These are phyloP conservation scores for Colletotrichum sp. DNA, from an alignment of 2,329 filamentous ascomycete species.

Conservation along the genomic window DNA sequence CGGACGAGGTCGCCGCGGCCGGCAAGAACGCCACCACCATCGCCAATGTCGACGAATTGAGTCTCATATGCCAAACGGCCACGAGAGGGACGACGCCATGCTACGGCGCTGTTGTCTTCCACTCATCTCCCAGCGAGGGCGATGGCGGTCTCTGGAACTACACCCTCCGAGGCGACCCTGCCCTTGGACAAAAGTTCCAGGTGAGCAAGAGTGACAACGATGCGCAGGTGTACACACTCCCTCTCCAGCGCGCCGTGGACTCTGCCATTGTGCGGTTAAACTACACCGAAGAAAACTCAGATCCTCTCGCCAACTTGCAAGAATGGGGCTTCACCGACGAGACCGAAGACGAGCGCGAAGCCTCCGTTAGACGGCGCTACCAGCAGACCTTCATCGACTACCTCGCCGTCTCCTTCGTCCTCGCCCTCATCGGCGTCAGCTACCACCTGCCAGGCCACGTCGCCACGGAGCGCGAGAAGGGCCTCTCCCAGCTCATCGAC, in stretches of 20 bases:
- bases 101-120: slow-evolving; percentile 75
- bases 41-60: slow-evolving; percentile 30
- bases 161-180: slow-evolving; percentile 68
- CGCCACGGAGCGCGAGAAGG: slow-evolving; percentile 71
- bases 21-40: slow-evolving; percentile 29
- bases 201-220: slow-evolving; percentile 64
- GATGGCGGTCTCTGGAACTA: slow-evolving; percentile 68
- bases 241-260: slow-evolving; percentile 73
- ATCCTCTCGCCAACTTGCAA: slow-evolving; percentile 33
- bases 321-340: slow-evolving; percentile 35
- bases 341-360: slow-evolving; percentile 54
- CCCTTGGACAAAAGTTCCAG: slow-evolving; percentile 59
- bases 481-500: slow-evolving; percentile 76
- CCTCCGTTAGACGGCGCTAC: slow-evolving; percentile 63
- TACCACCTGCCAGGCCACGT: slow-evolving; percentile 77
- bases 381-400: slow-evolving; percentile 69
- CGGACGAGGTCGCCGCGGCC: slow-evolving; percentile 30
- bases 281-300: slow-evolving; percentile 21
- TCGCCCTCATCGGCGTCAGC: slow-evolving; percentile 71
- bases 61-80: slow-evolving; percentile 59
- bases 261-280: slow-evolving; percentile 61
- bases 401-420: slow-evolving; percentile 70
- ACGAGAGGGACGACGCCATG: slow-evolving; percentile 72
- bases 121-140: slow-evolving; percentile 66
- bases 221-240: slow-evolving; percentile 68